Evolutionary conservation across 139 green algal species (phyloP).

Genomic region (Zygnema cylindricum): DNA sequence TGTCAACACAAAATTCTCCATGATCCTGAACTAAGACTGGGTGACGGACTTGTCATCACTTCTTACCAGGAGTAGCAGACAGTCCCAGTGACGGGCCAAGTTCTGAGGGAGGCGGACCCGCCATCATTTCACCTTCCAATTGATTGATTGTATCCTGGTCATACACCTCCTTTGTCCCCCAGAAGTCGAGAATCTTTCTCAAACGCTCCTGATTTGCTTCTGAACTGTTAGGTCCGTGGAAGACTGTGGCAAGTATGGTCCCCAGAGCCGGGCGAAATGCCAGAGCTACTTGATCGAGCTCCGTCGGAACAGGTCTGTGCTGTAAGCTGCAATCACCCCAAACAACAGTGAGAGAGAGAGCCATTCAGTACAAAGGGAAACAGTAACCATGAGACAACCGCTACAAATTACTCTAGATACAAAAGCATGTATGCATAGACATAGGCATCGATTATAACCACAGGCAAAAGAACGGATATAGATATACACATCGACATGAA

Average conservation of each 20-base stretch:
- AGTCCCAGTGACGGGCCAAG: background rate
- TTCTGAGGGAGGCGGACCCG: constrained; percentile 1
- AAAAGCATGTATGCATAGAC: background rate
- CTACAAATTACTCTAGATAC: no score
- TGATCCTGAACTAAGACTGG: no score
- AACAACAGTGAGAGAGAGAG: background rate
- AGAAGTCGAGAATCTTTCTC: constrained; percentile 55
- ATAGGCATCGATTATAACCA: background rate
- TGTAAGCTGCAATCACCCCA: constrained; percentile 21
- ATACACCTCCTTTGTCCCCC: constrained; percentile 50
- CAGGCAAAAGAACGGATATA: background rate
- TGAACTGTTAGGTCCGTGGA: background rate
- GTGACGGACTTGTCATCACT: no score
- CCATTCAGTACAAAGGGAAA: background rate
- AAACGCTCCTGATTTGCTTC: constrained; percentile 55
- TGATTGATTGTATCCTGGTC: constrained; percentile 34
- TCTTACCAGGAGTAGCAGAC: constrained; percentile 1
- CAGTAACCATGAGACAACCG: background rate
- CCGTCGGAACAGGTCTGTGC: constrained; percentile 8
- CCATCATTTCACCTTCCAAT: constrained; percentile 41
- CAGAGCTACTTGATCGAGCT: constrained; percentile 34
- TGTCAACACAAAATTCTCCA: no score
- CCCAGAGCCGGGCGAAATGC: constrained; percentile 48
- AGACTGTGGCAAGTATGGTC: constrained; percentile 20
- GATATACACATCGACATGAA: background rate